Conservation (phyloP, 805 yeast species). For the Candida ovalis region DNA sequence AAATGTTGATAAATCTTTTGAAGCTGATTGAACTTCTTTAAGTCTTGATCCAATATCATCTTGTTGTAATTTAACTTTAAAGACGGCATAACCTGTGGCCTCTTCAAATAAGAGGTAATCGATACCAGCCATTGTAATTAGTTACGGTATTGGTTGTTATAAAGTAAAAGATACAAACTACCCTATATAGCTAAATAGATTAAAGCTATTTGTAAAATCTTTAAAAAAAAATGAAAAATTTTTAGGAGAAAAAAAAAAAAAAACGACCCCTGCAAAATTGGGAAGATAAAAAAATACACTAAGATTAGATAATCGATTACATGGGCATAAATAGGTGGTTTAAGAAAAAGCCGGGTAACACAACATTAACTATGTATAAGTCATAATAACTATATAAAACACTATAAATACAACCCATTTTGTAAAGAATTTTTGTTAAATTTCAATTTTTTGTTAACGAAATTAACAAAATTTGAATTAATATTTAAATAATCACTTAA, state of each 20-base stretch:
- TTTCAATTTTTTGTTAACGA: constrained; percentile 9
- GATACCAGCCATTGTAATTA: constrained; percentile 54
- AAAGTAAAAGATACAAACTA: neutral
- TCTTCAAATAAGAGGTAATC: constrained; percentile 95
- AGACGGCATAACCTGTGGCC: constrained; percentile 97
- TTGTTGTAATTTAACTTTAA: constrained; percentile 89
- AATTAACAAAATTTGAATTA: constrained; percentile 3
- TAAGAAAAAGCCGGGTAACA: too few relatives aligned
- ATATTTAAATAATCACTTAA: constrained; percentile 14
- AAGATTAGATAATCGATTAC: neutral
- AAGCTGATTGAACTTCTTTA: constrained; percentile 90
- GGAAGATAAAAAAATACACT: too few relatives aligned
- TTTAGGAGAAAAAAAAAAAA: neutral
- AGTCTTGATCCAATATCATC: constrained; percentile 90
- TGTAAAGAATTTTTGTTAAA: constrained; percentile 14
- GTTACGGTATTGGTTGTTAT: neutral
- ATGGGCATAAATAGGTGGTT: too few relatives aligned
- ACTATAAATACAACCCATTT: constrained; percentile 17
- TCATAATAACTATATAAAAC: neutral
- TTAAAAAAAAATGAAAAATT: neutral
- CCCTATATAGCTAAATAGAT: neutral
- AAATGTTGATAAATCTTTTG: constrained; percentile 79
- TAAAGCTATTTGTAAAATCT: neutral
- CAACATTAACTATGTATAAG: neutral
- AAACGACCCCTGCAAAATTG: neutral